Conservation (phyloP, 2,329 filamentous ascomycete genomes). For the Penicillium sumatraense region DNA sequence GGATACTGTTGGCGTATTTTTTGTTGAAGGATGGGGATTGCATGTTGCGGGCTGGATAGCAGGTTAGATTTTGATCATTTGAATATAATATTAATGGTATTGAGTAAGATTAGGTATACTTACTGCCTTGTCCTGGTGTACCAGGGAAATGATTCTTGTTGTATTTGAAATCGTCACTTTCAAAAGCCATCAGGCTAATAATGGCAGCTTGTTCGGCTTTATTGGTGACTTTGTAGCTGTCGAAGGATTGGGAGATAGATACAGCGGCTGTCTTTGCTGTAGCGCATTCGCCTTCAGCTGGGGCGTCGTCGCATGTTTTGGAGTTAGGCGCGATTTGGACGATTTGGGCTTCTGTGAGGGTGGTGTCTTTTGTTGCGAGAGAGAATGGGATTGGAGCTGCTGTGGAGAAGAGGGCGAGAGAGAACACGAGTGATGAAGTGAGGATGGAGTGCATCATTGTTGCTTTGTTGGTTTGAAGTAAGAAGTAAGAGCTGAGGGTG, state of each 20-base stretch:
- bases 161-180: constrained; percentile 72
- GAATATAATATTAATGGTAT: no score
- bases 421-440: constrained; percentile 11
- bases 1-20: constrained; percentile 57
- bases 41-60: constrained; percentile 62
- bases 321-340: constrained; percentile 62
- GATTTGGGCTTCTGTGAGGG: constrained; percentile 36
- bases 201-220: constrained; percentile 70
- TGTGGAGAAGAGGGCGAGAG: constrained; percentile 22
- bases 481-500: no score
- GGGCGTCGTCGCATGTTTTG: constrained; percentile 54
- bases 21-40: constrained; percentile 61
- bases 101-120: no score
- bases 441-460: constrained; percentile 1
- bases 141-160: constrained; percentile 67
- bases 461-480: not conserved
- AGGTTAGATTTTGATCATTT: no score
- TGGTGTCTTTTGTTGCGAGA: not conserved
- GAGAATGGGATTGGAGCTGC: constrained; percentile 14
- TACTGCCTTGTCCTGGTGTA: constrained; percentile 68
- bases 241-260: constrained; percentile 61
- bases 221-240: constrained; percentile 59
- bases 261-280: constrained; percentile 66
- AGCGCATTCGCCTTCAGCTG: constrained; percentile 63
- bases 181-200: constrained; percentile 71